Percentiles rank a stretch among this genome's conserved stretches.
Evolutionary conservation across 805 yeast species (phyloP).

Genomic region (Danielia oregonensis): DNA sequence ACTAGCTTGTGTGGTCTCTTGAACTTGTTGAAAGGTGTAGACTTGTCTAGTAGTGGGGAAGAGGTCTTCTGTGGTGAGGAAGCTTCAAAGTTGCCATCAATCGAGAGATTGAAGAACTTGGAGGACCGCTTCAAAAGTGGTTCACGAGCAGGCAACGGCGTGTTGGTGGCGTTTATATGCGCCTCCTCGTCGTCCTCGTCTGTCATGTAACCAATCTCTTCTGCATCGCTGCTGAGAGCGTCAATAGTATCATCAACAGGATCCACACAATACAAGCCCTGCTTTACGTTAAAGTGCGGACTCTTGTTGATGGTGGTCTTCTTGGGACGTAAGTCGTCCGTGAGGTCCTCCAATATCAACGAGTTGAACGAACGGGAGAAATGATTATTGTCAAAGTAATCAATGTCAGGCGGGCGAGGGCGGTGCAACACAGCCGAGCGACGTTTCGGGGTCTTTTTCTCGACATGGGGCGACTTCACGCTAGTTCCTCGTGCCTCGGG

Average conservation of each 20-base stretch:
- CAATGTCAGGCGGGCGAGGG: conserved; percentile 16
- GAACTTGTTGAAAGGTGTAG: conserved; percentile 25
- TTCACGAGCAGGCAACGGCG: conserved; percentile 7
- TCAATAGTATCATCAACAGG: conserved; percentile 12
- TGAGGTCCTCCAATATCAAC: conserved; percentile 36
- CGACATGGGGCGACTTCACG: conserved; percentile 2
- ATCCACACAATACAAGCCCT: conserved; percentile 20
- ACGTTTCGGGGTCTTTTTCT: neutral
- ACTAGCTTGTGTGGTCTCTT: conserved; percentile 43
- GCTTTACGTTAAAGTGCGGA: conserved; percentile 40
- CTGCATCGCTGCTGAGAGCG: conserved; percentile 10
- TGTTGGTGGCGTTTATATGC: conserved; percentile 6
- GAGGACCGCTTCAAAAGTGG: conserved; percentile 36
- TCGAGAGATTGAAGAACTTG: conserved; percentile 38
- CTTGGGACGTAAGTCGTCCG: conserved; percentile 18
- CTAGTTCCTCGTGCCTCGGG: no score
- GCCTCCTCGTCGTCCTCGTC: conserved; percentile 10
- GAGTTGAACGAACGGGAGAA: conserved; percentile 42
- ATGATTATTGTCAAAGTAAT: conserved; percentile 36
- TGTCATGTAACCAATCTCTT: conserved; percentile 9
- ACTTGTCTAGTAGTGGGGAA: conserved; percentile 11
- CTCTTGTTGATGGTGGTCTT: conserved; percentile 31
- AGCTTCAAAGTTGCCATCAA: conserved; percentile 23
- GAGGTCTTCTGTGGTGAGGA: conserved; percentile 11
- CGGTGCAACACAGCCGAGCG: neutral